Conservation (phyloP, 495 filamentous ascomycete species). For the Penicillium odoratum region DNA sequence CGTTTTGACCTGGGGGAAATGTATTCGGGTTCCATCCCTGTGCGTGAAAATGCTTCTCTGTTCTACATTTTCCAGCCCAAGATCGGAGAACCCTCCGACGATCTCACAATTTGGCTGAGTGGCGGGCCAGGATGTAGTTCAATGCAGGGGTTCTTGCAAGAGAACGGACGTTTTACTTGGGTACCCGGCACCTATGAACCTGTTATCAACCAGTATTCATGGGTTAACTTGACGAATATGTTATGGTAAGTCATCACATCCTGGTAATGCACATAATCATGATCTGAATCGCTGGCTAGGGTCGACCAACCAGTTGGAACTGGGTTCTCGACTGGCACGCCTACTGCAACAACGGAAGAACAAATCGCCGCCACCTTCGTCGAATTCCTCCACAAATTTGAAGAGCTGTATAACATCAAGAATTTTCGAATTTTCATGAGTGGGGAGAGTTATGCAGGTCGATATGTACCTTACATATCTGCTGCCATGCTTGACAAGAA, state of each 20-base stretch:
- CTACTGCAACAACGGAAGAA: slow-evolving; percentile 53
- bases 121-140: slow-evolving; percentile 70
- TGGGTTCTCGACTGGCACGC: slow-evolving; percentile 56
- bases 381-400: slow-evolving; percentile 64
- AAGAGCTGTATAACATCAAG: slow-evolving; percentile 59
- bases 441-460: slow-evolving; percentile 60
- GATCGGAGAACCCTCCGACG: slow-evolving; percentile 53
- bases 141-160: slow-evolving; percentile 64
- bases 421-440: slow-evolving; percentile 62
- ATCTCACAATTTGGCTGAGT: slow-evolving; percentile 73
- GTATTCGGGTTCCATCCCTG: slow-evolving; percentile 75
- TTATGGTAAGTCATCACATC: slow-evolving; percentile 45
- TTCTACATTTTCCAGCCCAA: slow-evolving; percentile 56
- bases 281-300: slow-evolving; percentile 21
- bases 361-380: slow-evolving; percentile 60
- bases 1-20: slow-evolving; percentile 72
- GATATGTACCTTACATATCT: slow-evolving; percentile 57
- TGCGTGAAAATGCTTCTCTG: slow-evolving; percentile 55
- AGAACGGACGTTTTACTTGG: slow-evolving; percentile 66
- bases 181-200: slow-evolving; percentile 58
- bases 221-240: slow-evolving; percentile 66
- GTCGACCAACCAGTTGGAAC: slow-evolving; percentile 58
- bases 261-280: background rate
- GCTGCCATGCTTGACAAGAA: slow-evolving; percentile 52
- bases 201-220: slow-evolving; percentile 61